Evolutionary conservation across 1,284 basidiomycete species (phyloP).

Genomic region (Rhodotorula sp.): DNA sequence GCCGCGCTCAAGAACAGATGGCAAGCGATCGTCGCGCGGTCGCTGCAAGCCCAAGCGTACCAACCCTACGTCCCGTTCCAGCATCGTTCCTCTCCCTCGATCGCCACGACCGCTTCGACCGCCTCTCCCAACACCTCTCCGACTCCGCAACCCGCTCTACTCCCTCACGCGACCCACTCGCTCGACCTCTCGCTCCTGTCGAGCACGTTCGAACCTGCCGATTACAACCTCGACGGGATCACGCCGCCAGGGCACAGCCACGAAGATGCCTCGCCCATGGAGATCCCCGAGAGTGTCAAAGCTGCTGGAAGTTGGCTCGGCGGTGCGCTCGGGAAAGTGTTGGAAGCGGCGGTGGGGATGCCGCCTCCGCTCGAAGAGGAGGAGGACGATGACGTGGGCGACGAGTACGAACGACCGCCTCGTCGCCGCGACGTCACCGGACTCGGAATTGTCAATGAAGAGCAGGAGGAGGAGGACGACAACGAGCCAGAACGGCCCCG

Average conservation of each 20-base stretch:
- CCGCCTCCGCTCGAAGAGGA: slow-evolving; percentile 1
- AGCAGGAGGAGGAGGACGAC: slow-evolving; percentile 18
- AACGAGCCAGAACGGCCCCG: not conserved
- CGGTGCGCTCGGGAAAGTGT: slow-evolving; percentile 28
- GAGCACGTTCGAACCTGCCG: slow-evolving; percentile 22
- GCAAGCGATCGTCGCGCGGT: slow-evolving; percentile 41
- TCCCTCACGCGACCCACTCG: slow-evolving; percentile 19
- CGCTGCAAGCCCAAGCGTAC: slow-evolving; percentile 20
- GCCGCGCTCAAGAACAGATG: slow-evolving; percentile 41
- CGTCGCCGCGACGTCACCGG: not conserved
- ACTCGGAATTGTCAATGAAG: slow-evolving; percentile 11
- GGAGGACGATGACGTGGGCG: slow-evolving; percentile 9
- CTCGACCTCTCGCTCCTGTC: slow-evolving; percentile 35
- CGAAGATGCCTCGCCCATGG: slow-evolving; percentile 11
- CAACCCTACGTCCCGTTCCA: not conserved
- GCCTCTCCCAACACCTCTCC: slow-evolving; percentile 18
- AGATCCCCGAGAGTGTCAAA: slow-evolving; percentile 33
- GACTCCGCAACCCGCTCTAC: slow-evolving; percentile 4
- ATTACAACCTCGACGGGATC: not conserved
- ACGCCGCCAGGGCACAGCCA: slow-evolving; percentile 12
- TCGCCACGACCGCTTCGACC: slow-evolving; percentile 16
- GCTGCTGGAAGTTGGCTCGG: slow-evolving; percentile 38
- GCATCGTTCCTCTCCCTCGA: slow-evolving; percentile 4
- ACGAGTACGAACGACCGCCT: not conserved
- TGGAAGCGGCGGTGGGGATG: slow-evolving; percentile 28